Evolutionary conservation across 306 rosid genomes (phyloP), one percentile per base, ranked within the genome.

Genomic region (Heteromeles arbutifolia): DNA sequence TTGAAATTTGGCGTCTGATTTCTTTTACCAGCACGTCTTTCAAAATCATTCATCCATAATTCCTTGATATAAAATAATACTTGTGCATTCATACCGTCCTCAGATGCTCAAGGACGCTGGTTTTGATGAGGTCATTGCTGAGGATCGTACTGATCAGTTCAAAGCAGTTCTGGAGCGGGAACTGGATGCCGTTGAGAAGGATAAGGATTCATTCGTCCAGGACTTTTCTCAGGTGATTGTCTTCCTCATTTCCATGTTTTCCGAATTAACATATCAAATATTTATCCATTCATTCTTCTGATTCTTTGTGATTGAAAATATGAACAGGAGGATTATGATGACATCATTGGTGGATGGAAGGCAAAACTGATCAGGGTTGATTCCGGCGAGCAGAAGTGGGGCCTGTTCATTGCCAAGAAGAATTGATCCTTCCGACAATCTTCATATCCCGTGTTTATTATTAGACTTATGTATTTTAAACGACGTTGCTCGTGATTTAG

Each of bases 51-150:
- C 37, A 65, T 78, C 63, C 21, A 26, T 34, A 19, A 72, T 68
- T 56, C 73, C 45, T 70, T 76, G 67, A 68, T 74, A n/a, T 68
- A 50, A 61, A 73, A 62, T 80, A 11, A 11, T 58, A 31, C 22
- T 43, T 56, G 64, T 62, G 6, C 50, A 59, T 76, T 66, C 53
- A n/a, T 82, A 83, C 71, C 62, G 28, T 78, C 24, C 31, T 41
- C 90, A 94, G 99, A 90, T 92, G 97, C 93, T 95, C 17, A 69
- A 74, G 74, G 85, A 83, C n/a, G 97, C 97, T 83, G 97, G 97
- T 79, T 95, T 95, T 85, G 85, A 61, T 41, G 83, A 86, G 53
- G 89, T 89, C 82, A 75, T 77, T 82, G 89, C 84, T 17, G 97
- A 92, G 84, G 97, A 95, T 78, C 90, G 86, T 70, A 89, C 93